Evolutionary conservation across 129 eudicot species (phyloP).

Genomic region (Calendula officinalis): DNA sequence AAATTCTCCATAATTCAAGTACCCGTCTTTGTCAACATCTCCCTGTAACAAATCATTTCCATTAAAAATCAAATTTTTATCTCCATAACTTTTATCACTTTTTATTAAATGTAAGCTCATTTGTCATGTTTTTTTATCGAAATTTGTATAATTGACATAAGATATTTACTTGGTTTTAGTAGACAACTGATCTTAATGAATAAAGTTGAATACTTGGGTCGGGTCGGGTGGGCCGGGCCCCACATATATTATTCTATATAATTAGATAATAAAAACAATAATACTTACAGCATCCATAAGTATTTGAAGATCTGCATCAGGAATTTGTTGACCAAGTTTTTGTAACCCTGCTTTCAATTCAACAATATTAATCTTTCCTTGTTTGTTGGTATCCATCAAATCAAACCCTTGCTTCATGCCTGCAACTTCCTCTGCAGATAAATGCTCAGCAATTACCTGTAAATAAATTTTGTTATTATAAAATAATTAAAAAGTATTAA

Average conservation of each 20-base stretch:
- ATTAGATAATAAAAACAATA: no score
- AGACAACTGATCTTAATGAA: no score
- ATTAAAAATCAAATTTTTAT: no score
- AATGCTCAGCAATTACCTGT: constrained; percentile 87
- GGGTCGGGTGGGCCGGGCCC: no score
- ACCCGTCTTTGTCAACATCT: constrained; percentile 19
- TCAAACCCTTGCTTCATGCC: constrained; percentile 75
- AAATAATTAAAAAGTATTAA: background rate
- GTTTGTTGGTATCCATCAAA: constrained; percentile 68
- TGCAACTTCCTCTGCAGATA: constrained; percentile 88
- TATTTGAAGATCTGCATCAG: constrained; percentile 73
- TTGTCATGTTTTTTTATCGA: no score
- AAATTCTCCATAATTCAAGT: constrained; percentile 19
- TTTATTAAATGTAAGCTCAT: no score
- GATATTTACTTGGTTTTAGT: no score
- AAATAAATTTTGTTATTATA: background rate
- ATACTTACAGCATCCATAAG: constrained; percentile 81
- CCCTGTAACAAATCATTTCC: background rate
- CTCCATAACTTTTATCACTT: no score
- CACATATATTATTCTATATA: no score
- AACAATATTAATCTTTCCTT: constrained; percentile 67
- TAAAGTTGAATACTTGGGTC: no score
- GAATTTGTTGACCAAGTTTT: constrained; percentile 72
- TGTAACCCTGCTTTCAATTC: constrained; percentile 77
- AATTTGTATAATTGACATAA: no score